Evolutionary conservation across 371 early-diverging fungal species (phyloP).

Genomic region (Smittium culicis): DNA sequence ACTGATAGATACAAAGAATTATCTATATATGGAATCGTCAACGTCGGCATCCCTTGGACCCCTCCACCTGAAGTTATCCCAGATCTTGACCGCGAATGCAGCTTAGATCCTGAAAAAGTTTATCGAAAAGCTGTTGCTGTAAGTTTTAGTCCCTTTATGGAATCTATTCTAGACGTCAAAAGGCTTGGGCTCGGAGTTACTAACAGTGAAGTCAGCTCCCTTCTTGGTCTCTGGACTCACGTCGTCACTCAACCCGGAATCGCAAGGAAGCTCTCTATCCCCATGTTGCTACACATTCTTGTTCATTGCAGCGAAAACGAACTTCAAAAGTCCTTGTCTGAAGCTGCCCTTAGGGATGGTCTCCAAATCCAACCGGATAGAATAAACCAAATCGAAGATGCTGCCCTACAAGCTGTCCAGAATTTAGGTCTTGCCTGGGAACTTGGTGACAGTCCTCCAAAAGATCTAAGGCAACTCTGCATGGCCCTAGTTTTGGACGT

Average conservation of each 20-base stretch:
- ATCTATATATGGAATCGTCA: conserved; percentile 18
- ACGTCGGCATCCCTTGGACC: conserved; percentile 21
- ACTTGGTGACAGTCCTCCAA: conserved; percentile 31
- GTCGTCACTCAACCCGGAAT: conserved; percentile 11
- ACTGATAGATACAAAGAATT: conserved; percentile 23
- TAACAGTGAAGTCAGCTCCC: conserved; percentile 20
- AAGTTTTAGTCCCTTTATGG: conserved; percentile 25
- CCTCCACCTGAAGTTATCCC: conserved; percentile 21
- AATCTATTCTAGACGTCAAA: conserved; percentile 28
- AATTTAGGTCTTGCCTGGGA: conserved; percentile 33
- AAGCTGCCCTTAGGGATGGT: conserved; percentile 23
- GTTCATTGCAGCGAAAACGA: conserved; percentile 31
- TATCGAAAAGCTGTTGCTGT: conserved; percentile 29
- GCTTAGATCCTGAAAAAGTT: conserved; percentile 29
- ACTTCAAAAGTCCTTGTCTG: conserved; percentile 24
- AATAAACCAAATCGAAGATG: conserved; percentile 31
- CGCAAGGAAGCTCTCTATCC: conserved; percentile 23
- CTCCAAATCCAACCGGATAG: conserved; percentile 16
- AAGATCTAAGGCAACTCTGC: conserved; percentile 31
- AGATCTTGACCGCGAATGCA: conserved; percentile 31
- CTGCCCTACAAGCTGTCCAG: conserved; percentile 32
- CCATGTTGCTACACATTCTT: conserved; percentile 30
- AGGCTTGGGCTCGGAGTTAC: conserved; percentile 29
- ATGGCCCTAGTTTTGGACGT: conserved; percentile 30
- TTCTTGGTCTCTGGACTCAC: conserved; percentile 26